phyloP scores from a whole-genome alignment of 805 yeast species.

The Diddensiella santjacobensis region DNA sequence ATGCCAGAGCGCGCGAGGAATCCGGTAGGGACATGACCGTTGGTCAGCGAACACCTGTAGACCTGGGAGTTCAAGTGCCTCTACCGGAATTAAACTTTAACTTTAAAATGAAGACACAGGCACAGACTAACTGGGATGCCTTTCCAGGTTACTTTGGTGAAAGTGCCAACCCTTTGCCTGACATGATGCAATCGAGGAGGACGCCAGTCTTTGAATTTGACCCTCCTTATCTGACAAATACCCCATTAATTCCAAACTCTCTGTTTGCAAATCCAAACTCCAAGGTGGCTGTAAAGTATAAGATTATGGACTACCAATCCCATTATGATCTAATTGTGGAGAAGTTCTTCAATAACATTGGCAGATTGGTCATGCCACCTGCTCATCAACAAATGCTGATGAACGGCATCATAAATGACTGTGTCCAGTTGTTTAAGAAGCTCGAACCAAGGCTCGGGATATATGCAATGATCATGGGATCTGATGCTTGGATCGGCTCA shows the following conservation, averaged over 20 bases:
- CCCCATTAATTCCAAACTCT: not conserved
- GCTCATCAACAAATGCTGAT: not conserved
- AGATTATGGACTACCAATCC: not conserved
- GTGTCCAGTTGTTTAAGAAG: constrained; percentile 2
- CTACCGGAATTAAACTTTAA: not conserved
- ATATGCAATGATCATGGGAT: not conserved
- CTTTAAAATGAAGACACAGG: not conserved
- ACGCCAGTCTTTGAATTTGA: not conserved
- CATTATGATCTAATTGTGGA: not conserved
- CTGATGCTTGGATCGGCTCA: constrained; percentile 2
- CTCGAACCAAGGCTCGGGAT: constrained; percentile 7
- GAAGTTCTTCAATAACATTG: not conserved
- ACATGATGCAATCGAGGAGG: not conserved
- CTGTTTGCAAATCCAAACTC: not conserved
- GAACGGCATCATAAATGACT: not conserved
- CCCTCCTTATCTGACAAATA: not conserved
- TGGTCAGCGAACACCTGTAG: not conserved
- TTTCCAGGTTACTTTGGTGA: not conserved
- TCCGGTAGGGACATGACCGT: no score
- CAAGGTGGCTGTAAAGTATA: not conserved
- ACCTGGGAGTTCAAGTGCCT: not conserved
- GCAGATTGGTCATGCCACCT: not conserved
- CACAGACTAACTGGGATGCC: not conserved
- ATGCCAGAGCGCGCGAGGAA: no score
- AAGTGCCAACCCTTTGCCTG: not conserved